Evolutionary conservation across 2,329 filamentous ascomycete genomes (phyloP).

Genomic region (Aspergillus intermedius): DNA sequence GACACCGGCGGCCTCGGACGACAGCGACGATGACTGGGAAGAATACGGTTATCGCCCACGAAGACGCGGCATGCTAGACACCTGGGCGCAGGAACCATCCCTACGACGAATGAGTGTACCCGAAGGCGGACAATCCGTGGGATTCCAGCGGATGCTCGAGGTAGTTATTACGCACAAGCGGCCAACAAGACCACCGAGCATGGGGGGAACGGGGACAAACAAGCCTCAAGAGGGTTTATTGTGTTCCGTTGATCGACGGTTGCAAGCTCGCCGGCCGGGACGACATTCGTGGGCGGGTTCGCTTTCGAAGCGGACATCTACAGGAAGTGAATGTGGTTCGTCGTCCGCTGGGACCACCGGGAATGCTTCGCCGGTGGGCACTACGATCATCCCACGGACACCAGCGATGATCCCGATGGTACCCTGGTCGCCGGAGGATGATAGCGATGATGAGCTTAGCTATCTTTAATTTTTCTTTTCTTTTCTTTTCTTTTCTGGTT

Average conservation of each 20-base stretch:
- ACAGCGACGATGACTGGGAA: conserved; percentile 5
- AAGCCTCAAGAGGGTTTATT: no score
- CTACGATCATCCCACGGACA: conserved; percentile 1
- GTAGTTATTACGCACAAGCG: conserved; percentile 25
- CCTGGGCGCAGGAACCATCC: no score
- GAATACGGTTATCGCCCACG: no score
- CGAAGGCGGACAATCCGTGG: conserved; percentile 1
- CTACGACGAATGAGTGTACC: conserved; percentile 7
- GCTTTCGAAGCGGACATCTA: no score
- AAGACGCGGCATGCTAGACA: no score
- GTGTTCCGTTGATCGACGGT: no score
- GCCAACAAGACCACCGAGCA: neutral
- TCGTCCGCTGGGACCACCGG: neutral
- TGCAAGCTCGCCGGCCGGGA: no score
- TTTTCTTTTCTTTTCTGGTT: neutral
- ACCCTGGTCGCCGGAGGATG: conserved; percentile 22
- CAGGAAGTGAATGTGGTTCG: no score
- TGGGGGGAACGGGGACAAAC: no score
- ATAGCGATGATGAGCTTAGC: conserved; percentile 35
- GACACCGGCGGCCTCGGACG: no score
- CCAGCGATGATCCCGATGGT: conserved; percentile 8
- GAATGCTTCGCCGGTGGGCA: neutral
- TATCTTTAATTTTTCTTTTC: conserved; percentile 21
- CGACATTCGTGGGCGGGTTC: no score
- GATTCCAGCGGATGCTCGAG: conserved; percentile 15